Conservation (phyloP, 306 rosid species). For the Lithocarpus polystachyus region DNA sequence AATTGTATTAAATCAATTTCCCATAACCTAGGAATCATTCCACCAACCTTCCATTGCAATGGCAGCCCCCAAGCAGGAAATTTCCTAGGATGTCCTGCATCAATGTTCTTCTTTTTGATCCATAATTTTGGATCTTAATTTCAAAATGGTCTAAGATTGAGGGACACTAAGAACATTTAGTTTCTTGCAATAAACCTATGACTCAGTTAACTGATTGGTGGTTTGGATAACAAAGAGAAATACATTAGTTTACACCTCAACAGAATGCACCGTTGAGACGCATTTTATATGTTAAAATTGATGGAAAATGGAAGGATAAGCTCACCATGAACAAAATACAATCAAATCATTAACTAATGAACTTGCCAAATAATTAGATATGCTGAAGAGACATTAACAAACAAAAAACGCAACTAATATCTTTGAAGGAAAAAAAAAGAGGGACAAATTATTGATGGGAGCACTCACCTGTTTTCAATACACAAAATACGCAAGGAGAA, state of each 20-base stretch:
- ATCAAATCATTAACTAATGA: background rate
- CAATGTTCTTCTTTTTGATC: background rate
- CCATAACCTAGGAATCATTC: background rate
- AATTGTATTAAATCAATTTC: background rate
- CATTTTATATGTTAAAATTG: too few relatives aligned
- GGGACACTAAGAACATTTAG: background rate
- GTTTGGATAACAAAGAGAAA: background rate
- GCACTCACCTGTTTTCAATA: constrained; percentile 80
- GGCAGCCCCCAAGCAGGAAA: background rate
- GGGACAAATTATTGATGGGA: constrained; percentile 8
- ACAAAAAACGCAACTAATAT: background rate
- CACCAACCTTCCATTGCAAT: background rate
- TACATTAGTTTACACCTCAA: too few relatives aligned
- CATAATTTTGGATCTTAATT: background rate
- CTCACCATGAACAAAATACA: too few relatives aligned
- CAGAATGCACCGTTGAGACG: background rate
- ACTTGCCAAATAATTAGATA: background rate
- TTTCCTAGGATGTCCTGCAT: background rate
- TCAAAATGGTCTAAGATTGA: too few relatives aligned
- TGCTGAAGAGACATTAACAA: background rate
- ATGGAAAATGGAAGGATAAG: too few relatives aligned
- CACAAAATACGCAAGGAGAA: constrained; percentile 74
- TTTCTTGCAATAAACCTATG: background rate
- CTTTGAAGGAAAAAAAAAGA: background rate
- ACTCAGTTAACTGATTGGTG: background rate